These are phyloP conservation scores for Pseudopyricularia cyperi DNA, from an alignment of 2,329 filamentous ascomycete genomes.

Conservation along the genomic window DNA sequence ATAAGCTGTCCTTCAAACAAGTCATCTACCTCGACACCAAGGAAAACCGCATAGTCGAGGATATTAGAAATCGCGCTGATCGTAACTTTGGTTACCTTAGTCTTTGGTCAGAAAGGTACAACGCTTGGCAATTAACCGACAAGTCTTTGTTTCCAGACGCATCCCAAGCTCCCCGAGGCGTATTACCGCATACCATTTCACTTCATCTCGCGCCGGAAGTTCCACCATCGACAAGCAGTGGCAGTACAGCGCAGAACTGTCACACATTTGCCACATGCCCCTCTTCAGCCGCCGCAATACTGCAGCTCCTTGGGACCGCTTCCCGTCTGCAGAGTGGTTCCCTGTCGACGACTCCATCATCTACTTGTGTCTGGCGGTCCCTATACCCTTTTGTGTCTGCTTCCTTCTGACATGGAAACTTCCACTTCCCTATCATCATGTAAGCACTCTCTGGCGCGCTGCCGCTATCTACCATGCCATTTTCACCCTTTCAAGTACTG, in stretches of 20 bases:
- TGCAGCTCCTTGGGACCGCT: slow-evolving; percentile 10
- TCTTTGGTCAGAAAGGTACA: background rate
- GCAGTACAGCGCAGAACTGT: slow-evolving; percentile 10
- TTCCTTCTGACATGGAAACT: slow-evolving; percentile 15
- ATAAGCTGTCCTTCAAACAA: slow-evolving; percentile 9
- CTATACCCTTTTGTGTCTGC: slow-evolving; percentile 6
- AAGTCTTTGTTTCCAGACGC: slow-evolving; percentile 9
- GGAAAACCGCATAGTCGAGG: slow-evolving; percentile 3
- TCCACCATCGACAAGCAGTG: slow-evolving; percentile 11
- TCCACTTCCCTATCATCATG: slow-evolving; percentile 10
- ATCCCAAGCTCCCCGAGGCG: slow-evolving; percentile 8
- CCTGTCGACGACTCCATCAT: slow-evolving; percentile 3
- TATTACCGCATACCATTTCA: slow-evolving; percentile 20
- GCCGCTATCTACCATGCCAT: slow-evolving; percentile 8
- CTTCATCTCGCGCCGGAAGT: slow-evolving; percentile 12
- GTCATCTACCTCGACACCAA: slow-evolving; percentile 6
- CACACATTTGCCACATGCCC: slow-evolving; percentile 7
- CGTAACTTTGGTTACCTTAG: slow-evolving; percentile 1
- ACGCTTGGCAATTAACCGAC: too few species aligned
- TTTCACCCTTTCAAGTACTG: background rate
- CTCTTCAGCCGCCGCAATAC: slow-evolving; percentile 9
- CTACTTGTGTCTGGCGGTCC: slow-evolving; percentile 4
- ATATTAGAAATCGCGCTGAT: slow-evolving; percentile 5
- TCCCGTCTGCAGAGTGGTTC: slow-evolving; percentile 11
- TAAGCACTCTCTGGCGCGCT: slow-evolving; percentile 13